Base-by-base conservation (phyloP, 805 yeast genomes). In the Huiozyma naganishii region DNA sequence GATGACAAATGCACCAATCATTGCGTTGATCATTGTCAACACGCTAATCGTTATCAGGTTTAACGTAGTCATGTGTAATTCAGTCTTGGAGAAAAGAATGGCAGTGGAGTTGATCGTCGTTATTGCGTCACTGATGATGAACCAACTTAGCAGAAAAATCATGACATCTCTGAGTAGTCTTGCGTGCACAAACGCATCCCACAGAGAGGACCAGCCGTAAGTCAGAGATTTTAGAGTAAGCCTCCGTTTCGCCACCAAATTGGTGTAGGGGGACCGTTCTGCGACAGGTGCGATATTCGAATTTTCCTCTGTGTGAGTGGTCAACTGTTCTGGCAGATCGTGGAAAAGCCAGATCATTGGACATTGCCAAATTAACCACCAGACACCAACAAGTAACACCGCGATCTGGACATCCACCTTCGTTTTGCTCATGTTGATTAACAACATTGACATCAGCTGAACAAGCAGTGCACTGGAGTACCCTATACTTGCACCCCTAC, bases 21-120 rank as follows among this genome's bases (percentile, higher is more conserved):
- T 79, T 0, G 90, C 92, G 47, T 73, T 77, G 1, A 78, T 48
- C 65, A 84, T 80, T 1, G 83, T 76, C 27, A 82, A 52, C 1
- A 82, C 71, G 8, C 90, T 85, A 28, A 83, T 72, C 8, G 73
- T 55, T 1, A 84, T 83, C 35, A 84, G 64, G 35, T 76, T 73
- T 29, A 83, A 69, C 1, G 89, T 79, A 4, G 74, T 64, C 92
- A 83, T 84, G 36, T 71, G 67, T 27, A 83, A 62, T 48, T 83
- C 82, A 0, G 84, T 74, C 42, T 79, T 77, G 2, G 92, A 85
- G 64, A 83, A 83, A 34, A 83, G 57, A 29, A 84, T 77, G 0
- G 92, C 90, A 0, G 92, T 80, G 0, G 88, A 79, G 57, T 83
- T 83, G 44, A 83, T 83, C 0, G 92, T 84, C 1, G 89, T 81